Evolutionary conservation across 257 asterid species (phyloP).

Genomic region (Ocimum tenuiflorum): DNA sequence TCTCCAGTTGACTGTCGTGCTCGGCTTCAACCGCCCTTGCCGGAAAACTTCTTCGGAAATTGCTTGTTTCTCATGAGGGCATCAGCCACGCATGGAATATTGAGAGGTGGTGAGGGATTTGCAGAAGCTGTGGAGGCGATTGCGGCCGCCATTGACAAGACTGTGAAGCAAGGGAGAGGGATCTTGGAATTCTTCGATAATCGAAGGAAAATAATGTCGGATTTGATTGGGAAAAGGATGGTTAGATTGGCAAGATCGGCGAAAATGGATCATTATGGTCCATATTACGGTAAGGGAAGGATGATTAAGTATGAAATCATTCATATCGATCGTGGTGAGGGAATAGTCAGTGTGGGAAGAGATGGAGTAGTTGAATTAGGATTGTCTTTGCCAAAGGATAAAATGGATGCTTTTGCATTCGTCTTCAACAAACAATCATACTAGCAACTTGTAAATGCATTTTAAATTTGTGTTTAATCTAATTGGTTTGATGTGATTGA

Average conservation of each 20-base stretch:
- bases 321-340: neutral
- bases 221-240: neutral
- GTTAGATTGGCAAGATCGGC: neutral
- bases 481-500: too few species aligned
- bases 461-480: too few species aligned
- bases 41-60: too few species aligned
- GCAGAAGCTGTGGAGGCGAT: neutral
- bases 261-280: neutral
- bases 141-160: neutral
- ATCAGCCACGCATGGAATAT: neutral
- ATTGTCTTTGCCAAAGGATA: neutral
- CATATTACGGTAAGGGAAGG: neutral
- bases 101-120: neutral
- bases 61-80: too few species aligned
- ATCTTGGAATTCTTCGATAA: too few species aligned
- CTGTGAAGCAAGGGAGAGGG: neutral
- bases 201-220: neutral
- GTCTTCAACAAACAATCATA: neutral
- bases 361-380: neutral
- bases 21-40: too few species aligned
- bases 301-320: neutral
- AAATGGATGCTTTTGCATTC: constrained; percentile 6
- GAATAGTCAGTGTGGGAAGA: neutral
- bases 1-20: too few species aligned
- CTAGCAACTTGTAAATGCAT: neutral